phyloP scores from a whole-genome alignment of 192 early-diverging fungal genomes.

The Entomortierella lignicola region DNA sequence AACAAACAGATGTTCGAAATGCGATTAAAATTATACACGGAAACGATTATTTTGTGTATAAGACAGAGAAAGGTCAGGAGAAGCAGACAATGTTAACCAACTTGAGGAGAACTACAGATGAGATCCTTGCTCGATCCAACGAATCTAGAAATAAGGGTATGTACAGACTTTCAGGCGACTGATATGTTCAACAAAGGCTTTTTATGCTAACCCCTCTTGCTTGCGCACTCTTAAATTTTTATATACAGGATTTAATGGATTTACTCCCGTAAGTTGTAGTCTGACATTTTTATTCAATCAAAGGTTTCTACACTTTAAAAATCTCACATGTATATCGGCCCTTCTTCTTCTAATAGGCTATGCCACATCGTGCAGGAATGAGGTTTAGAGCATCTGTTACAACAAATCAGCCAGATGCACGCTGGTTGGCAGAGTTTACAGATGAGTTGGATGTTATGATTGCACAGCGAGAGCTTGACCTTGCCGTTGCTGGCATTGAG shows the following conservation, averaged over 20 bases:
- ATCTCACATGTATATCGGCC: background rate
- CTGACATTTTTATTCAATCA: background rate
- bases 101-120: constrained; percentile 69
- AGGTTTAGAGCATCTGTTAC: constrained; percentile 29
- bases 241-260: constrained; percentile 33
- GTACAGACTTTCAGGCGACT: background rate
- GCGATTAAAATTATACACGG: constrained; percentile 89
- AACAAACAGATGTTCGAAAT: constrained; percentile 70
- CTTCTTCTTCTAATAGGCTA: constrained; percentile 9
- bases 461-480: constrained; percentile 90
- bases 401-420: constrained; percentile 45
- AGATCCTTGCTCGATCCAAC: constrained; percentile 57
- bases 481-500: constrained; percentile 77
- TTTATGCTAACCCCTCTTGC: background rate
- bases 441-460: constrained; percentile 95
- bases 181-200: background rate
- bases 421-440: constrained; percentile 80
- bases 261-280: constrained; percentile 18
- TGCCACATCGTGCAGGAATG: constrained; percentile 49
- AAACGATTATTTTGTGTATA: constrained; percentile 78
- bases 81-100: constrained; percentile 72
- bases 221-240: background rate
- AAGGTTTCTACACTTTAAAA: too few species aligned
- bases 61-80: constrained; percentile 74
- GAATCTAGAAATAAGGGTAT: constrained; percentile 41